Evolutionary conservation across 139 green algal genomes (phyloP), one percentile per base, ranked within the genome.

Genomic region (Micractinium sp.): DNA sequence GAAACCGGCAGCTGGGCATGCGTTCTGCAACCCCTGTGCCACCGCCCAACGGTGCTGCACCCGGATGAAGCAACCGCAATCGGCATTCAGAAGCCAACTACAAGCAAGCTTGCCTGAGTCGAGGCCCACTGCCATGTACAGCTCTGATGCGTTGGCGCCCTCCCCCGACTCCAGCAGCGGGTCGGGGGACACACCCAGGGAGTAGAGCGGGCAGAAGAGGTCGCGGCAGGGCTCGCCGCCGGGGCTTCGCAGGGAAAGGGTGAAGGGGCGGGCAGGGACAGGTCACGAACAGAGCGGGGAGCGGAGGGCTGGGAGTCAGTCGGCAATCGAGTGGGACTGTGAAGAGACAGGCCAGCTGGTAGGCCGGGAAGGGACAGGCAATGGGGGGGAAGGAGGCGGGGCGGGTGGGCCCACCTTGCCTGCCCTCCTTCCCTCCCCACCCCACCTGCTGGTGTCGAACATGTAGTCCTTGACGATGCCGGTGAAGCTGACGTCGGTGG

Each of bases 121-220:
- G 1, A 80, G 78, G 14, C 81, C 78, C 23, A 86, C 81, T 0
- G 85, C 85, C 75, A 84, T 31, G 74, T 79, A 66, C 33, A 85
- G 1, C 23, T 85, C 33, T 23, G 39, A 67, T n/a, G 31, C 22
- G 71, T 82, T 82, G 16, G 53, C 78, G 47, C 33, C 25, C 3
- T 36, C 25, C 9, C 16, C 81, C 0, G 35, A 16, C 0, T 63
- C 56, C 3, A 87, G 83, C 69, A 92, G 63, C 19, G 89, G 89
- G 76, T 92, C 78, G 0, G 79, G n/a, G 0, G 78, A 23, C 23
- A 67, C 66, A 14, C 36, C 89, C 29, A 80, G 20, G 0, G 83
- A 90, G 84, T 92, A 92, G 31, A 85, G 25, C 13, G 89, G 89
- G 66, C 89, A 92, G 67, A 92, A 92, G 33, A 91, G 89, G 25